These are phyloP conservation scores for Melanomma pulvis-pyrius DNA, from an alignment of 495 filamentous ascomycete genomes.

Conservation along the genomic window DNA sequence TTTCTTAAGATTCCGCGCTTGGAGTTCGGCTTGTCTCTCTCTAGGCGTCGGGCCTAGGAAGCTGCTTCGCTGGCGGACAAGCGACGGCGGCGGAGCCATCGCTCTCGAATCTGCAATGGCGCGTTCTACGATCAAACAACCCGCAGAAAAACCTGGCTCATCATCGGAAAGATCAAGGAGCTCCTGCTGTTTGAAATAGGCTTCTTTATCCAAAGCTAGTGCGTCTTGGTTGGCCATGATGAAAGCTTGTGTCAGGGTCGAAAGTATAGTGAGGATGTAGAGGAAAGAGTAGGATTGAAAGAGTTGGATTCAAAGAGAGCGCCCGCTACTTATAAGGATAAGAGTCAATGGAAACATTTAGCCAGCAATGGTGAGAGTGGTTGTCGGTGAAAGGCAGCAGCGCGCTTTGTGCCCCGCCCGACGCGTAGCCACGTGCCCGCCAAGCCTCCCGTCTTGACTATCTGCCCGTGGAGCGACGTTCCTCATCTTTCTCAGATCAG, in stretches of 20 bases:
- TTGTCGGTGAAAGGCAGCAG: neutral
- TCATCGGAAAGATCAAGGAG: slow-evolving; percentile 51
- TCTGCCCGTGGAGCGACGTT: too few relatives aligned
- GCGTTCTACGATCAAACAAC: slow-evolving; percentile 21
- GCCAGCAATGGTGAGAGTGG: neutral
- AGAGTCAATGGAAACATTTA: neutral
- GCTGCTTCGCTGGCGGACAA: slow-evolving; percentile 22
- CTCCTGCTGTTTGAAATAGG: slow-evolving; percentile 54
- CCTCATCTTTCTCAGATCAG: too few relatives aligned
- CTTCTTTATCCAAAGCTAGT: slow-evolving; percentile 44
- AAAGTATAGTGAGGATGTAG: neutral
- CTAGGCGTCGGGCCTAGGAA: slow-evolving; percentile 30
- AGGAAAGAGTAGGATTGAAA: neutral
- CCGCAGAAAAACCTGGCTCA: slow-evolving; percentile 38
- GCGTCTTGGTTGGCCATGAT: slow-evolving; percentile 30
- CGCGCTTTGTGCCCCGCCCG: neutral
- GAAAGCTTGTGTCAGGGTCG: neutral
- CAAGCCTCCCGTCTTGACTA: too few relatives aligned
- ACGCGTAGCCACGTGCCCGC: neutral
- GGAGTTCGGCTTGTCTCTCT: slow-evolving; percentile 12
- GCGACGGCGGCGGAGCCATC: slow-evolving; percentile 17
- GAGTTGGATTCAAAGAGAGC: neutral
- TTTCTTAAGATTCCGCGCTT: slow-evolving; percentile 11
- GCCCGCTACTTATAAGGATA: neutral
- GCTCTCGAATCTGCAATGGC: slow-evolving; percentile 21